Evolutionary conservation across 176 grass and related monocot species (phyloP).

Genomic region (Raddia guianensis): DNA sequence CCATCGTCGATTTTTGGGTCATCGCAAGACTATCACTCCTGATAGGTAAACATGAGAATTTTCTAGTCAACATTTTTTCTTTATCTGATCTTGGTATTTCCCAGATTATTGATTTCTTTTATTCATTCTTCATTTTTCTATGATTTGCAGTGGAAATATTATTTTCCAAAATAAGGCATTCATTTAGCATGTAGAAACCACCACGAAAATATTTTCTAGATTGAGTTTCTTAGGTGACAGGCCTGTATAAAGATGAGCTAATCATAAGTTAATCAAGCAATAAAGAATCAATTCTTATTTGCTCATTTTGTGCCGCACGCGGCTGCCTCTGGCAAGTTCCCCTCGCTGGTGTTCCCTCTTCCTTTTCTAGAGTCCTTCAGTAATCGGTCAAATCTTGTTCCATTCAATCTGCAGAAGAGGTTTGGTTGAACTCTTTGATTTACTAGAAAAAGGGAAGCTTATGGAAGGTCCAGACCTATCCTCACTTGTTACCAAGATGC

Average conservation of each 20-base stretch:
- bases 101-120: not conserved
- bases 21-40: conserved; percentile 80
- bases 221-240: no score
- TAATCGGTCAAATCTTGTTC: not conserved
- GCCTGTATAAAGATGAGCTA: no score
- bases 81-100: conserved; percentile 8
- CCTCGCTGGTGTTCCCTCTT: no score
- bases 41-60: conserved; percentile 59
- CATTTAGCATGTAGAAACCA: not conserved
- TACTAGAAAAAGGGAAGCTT: conserved; percentile 79
- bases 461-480: conserved; percentile 66
- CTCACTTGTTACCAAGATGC: conserved; percentile 75
- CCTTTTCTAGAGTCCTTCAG: no score
- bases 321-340: no score
- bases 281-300: no score
- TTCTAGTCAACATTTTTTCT: not conserved
- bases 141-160: not conserved
- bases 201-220: conserved; percentile 1
- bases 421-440: conserved; percentile 91
- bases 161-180: conserved; percentile 21
- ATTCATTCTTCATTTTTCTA: not conserved
- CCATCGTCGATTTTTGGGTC: conserved; percentile 83
- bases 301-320: no score
- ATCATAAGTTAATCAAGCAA: no score
- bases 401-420: conserved; percentile 67